Evolutionary conservation across 306 rosid species (phyloP).

Genomic region (Cercis canadensis): DNA sequence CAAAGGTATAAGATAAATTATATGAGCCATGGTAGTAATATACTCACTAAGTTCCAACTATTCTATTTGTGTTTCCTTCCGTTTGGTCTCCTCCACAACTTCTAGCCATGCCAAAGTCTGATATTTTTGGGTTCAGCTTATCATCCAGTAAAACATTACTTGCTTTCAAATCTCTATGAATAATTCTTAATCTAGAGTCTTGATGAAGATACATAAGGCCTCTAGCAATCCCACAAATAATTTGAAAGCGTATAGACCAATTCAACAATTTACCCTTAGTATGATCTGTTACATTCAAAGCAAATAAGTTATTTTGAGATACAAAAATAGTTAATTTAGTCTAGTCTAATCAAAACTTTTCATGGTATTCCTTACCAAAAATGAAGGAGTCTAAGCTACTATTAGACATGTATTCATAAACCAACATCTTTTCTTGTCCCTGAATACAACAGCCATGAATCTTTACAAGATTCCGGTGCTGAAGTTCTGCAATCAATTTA

Average conservation of each 20-base stretch:
- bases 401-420: conserved; percentile 54
- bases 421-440: conserved; percentile 51
- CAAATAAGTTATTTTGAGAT: neutral
- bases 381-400: conserved; percentile 55
- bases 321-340: conserved; percentile 5
- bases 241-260: conserved; percentile 46
- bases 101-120: conserved; percentile 51
- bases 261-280: conserved; percentile 8
- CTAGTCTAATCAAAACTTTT: neutral
- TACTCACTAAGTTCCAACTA: conserved; percentile 48
- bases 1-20: neutral
- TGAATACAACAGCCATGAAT: conserved; percentile 64
- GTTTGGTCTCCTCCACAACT: conserved; percentile 43
- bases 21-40: too few species aligned
- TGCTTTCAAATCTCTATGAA: conserved; percentile 50
- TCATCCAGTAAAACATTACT: conserved; percentile 48
- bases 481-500: conserved; percentile 58
- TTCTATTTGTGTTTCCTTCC: conserved; percentile 48
- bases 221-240: conserved; percentile 44
- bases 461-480: conserved; percentile 66
- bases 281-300: conserved; percentile 19
- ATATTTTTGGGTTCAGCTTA: conserved; percentile 45
- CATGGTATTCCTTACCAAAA: conserved; percentile 45
- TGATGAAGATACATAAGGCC: conserved; percentile 54
- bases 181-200: conserved; percentile 44